phyloP scores from a whole-genome alignment of 73 alveolate species.

The Tetrahymena borealis region DNA sequence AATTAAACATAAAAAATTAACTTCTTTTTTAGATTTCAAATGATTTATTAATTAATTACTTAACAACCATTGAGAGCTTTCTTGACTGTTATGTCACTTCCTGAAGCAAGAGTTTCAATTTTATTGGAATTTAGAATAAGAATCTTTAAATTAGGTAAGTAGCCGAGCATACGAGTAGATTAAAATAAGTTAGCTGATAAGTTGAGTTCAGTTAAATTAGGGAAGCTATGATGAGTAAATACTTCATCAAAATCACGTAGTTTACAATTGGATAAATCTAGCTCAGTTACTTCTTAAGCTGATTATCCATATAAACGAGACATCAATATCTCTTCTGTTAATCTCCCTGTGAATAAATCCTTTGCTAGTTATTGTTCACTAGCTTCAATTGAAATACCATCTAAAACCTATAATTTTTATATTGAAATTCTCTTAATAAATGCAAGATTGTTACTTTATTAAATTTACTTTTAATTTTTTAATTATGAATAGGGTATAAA shows the following conservation, averaged over 20 bases:
- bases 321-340: conserved; percentile 76
- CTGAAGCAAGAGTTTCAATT: conserved; percentile 58
- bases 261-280: conserved; percentile 60
- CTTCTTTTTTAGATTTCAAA: too few species aligned
- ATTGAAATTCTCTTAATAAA: not conserved
- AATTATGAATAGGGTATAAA: conserved; percentile 61
- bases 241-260: conserved; percentile 73
- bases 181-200: conserved; percentile 51
- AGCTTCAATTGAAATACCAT: conserved; percentile 69
- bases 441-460: not conserved
- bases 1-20: not conserved
- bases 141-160: conserved; percentile 58
- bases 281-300: conserved; percentile 52
- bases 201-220: conserved; percentile 63
- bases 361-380: conserved; percentile 65
- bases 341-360: conserved; percentile 72
- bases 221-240: conserved; percentile 60
- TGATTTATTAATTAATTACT: not conserved
- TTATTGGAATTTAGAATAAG: conserved; percentile 48
- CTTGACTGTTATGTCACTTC: conserved; percentile 50
- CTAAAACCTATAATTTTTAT: conserved; percentile 50
- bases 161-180: conserved; percentile 66
- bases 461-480: conserved; percentile 45
- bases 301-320: conserved; percentile 50
- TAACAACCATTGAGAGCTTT: conserved; percentile 58